These are phyloP conservation scores for Rhizophora apiculata DNA, from an alignment of 345 rosid genomes.

Conservation along the genomic window DNA sequence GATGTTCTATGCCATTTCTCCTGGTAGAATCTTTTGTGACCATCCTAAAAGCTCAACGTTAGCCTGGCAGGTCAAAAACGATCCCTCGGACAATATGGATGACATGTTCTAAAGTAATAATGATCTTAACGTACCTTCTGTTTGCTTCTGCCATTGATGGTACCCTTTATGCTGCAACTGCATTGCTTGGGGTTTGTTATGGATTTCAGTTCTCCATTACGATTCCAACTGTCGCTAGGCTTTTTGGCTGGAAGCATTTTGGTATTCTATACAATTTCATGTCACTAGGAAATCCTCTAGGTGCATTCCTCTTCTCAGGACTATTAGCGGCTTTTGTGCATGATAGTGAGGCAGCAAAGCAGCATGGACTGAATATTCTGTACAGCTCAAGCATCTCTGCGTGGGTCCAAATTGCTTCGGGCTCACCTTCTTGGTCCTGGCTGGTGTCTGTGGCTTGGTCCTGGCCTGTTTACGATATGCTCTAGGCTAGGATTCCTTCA, in stretches of 20 bases:
- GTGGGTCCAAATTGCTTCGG: constrained; percentile 62
- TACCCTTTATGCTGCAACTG: constrained; percentile 49
- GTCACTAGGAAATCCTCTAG: constrained; percentile 60
- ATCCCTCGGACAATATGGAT: constrained; percentile 64
- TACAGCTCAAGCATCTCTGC: constrained; percentile 37
- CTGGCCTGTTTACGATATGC: constrained; percentile 60
- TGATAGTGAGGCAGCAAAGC: constrained; percentile 57
- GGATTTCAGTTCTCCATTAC: constrained; percentile 62
- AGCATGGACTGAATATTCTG: constrained; percentile 28
- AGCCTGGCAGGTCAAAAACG: constrained; percentile 41
- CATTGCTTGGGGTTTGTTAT: constrained; percentile 57
- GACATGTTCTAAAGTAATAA: constrained; percentile 45
- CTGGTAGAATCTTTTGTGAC: background rate
- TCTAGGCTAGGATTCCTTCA: constrained; percentile 57
- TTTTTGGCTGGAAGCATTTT: constrained; percentile 59
- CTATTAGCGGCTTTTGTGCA: constrained; percentile 57
- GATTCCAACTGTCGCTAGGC: constrained; percentile 69
- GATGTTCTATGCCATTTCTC: background rate
- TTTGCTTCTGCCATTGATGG: constrained; percentile 55
- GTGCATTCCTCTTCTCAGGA: constrained; percentile 63
- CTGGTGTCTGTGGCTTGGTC: constrained; percentile 45
- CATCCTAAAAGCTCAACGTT: constrained; percentile 2
- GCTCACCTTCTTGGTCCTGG: constrained; percentile 57
- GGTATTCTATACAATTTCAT: constrained; percentile 57
- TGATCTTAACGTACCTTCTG: constrained; percentile 50